Base-by-base conservation (phyloP, 2,329 filamentous ascomycete genomes). In the Emergomyces orientalis region DNA sequence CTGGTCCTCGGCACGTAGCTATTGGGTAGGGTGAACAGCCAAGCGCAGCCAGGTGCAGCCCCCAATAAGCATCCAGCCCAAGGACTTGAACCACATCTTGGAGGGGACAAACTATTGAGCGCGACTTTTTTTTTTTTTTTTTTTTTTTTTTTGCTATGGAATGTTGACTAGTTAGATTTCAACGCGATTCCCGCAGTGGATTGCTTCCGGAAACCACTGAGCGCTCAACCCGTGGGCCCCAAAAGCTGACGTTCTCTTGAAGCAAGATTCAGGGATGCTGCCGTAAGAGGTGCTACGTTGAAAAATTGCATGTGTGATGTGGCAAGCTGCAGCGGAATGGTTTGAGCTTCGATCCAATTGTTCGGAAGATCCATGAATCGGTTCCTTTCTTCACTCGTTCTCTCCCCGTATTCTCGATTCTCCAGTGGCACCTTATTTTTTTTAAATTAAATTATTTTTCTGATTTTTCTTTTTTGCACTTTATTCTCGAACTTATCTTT, bases 101-200 rank as follows among this genome's bases (percentile, higher is more conserved):
- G 41, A 45, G 41, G 30, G 41, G 27, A 52, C 22, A 22, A 32
- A n/a, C 39, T 3, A 41, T 41, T 17, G 22, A 57, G 37, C 55
- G 55, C 27, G 37, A 58, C n/a, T 41, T 27, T 25, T 25, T 30
- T 43, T 17, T 22, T 43, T n/a, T n/a, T n/a, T n/a, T n/a, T n/a
- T n/a, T n/a, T n/a, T n/a, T n/a, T n/a, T n/a, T n/a, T n/a, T n/a
- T n/a, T n/a, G 22, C 39, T 22, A 19, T 43, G n/a, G n/a, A 43
- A 8, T n/a, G 34, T 37, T 58, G 37, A 58, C 22, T 58, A 43
- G 14, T 43, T 27, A 30, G 17, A 57, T 59, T 49, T 59, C 43
- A 59, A 60, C 58, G 58, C 58, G 58, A 49, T 49, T 49, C 27
- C 58, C 43, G 58, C 58, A 27, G 58, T 60, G 47, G 58, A 47